These are phyloP conservation scores for Ceratobasidium theobromae DNA, from an alignment of 1,284 basidiomycete species.

Conservation along the genomic window DNA sequence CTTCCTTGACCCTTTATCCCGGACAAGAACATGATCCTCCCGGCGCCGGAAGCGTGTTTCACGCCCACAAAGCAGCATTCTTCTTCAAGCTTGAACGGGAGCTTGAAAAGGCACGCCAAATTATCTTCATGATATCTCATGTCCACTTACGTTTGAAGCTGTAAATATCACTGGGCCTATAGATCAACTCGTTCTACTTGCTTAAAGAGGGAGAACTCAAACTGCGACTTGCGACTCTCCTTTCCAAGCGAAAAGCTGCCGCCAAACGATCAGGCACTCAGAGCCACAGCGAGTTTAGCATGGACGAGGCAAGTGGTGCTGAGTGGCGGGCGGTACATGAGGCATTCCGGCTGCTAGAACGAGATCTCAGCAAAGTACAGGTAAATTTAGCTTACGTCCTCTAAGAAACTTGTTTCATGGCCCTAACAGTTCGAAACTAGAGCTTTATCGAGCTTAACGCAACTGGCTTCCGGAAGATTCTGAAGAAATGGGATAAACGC, in stretches of 20 bases:
- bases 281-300: slow-evolving; percentile 48
- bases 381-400: slow-evolving; percentile 48
- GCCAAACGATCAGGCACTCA: slow-evolving; percentile 70
- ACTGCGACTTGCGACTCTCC: slow-evolving; percentile 85
- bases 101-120: slow-evolving; percentile 82
- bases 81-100: slow-evolving; percentile 99
- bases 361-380: slow-evolving; percentile 96
- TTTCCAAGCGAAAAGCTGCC: slow-evolving; percentile 89
- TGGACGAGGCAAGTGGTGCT: slow-evolving; percentile 65
- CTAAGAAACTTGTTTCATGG: not conserved
- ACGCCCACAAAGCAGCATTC: slow-evolving; percentile 94
- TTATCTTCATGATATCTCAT: not conserved
- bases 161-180: slow-evolving; percentile 21
- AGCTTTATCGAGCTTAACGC: slow-evolving; percentile 99
- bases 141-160: slow-evolving; percentile 5
- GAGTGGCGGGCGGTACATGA: slow-evolving; percentile 95
- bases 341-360: slow-evolving; percentile 92
- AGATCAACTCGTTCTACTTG: slow-evolving; percentile 99
- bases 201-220: slow-evolving; percentile 97
- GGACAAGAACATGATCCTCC: slow-evolving; percentile 63
- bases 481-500: slow-evolving; percentile 99
- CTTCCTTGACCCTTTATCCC: slow-evolving; percentile 50
- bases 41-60: slow-evolving; percentile 64
- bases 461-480: slow-evolving; percentile 94
- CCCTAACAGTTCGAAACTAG: slow-evolving; percentile 46